Evolutionary conservation across 345 rosid species (phyloP), one percentile per base, ranked within the genome.

Genomic region (Cardamine resedifolia): DNA sequence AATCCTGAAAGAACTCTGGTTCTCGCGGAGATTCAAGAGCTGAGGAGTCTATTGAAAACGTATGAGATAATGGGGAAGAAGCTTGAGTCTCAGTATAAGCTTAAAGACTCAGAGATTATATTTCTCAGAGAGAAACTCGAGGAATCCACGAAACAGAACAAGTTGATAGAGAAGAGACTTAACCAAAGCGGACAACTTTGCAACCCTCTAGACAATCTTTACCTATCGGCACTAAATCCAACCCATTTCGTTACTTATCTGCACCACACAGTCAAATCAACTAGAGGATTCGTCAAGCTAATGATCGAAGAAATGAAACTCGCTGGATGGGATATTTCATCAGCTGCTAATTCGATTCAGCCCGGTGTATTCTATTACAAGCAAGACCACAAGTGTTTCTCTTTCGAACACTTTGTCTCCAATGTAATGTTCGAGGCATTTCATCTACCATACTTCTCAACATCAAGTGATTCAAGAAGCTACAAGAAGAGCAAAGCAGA

Each of bases 1-100:
- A 83, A 85, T 7, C 92, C 92, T 0, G 90, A 85, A 60, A 77
- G 66, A 9, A 70, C 87, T 5, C 31, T 92, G 57, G 47, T 81
- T 47, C 73, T 70, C 3, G 99, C 97, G 0, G 99, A 96, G 59
- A 76, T 92, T 67, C 86, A 86, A 72, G 99, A 96, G 84, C 90
- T 78, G 67, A 87, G 82, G 79, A 82, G 88, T 74, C 76, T 87
- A 5, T 7, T 72, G 26, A 90, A 84, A 71, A 96, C 85, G 0
- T 92, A 86, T 55, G 83, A 86, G 65, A 72, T 85, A 4, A 84
- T 78, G 88, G 86, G 86, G 68, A 90, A 80, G 85, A 92, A 87
- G 74, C 56, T 92, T 53, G 96, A 90, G 70, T 77, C 86, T 67
- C 91, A 95, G 81, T 66, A 78, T 50, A 82, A 74, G 80, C 86